Percentiles rank a stretch among this genome's conserved stretches.
Conservation (phyloP, 1,284 basidiomycete species). For the Neonothopanus nambi region DNA sequence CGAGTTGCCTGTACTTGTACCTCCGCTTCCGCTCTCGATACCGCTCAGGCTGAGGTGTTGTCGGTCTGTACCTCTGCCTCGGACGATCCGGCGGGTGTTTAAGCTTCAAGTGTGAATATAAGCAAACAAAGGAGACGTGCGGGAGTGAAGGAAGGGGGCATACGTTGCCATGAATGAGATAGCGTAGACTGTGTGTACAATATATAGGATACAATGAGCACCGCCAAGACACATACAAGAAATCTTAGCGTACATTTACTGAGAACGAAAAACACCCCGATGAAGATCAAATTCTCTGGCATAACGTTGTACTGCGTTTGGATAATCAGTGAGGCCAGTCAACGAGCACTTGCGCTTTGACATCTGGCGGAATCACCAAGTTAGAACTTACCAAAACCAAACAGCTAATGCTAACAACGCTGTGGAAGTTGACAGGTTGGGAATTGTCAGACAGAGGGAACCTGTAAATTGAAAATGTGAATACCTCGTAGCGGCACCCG, state of each 20-base stretch:
- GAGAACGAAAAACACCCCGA: constrained; percentile 59
- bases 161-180: constrained; percentile 71
- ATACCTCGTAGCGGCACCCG: constrained; percentile 61
- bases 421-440: constrained; percentile 24
- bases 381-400: constrained; percentile 49
- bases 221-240: neutral
- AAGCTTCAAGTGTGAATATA: constrained; percentile 32
- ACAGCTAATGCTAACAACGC: constrained; percentile 57
- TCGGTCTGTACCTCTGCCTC: constrained; percentile 45
- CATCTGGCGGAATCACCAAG: no score
- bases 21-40: no score
- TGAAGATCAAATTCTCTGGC: constrained; percentile 57
- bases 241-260: constrained; percentile 52
- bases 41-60: constrained; percentile 21
- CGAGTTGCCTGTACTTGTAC: no score
- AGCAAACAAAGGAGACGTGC: constrained; percentile 8
- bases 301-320: constrained; percentile 54
- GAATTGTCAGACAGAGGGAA: no score
- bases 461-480: neutral
- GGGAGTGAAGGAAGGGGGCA: constrained; percentile 22
- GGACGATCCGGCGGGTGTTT: constrained; percentile 49
- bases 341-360: neutral
- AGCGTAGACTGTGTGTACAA: constrained; percentile 52
- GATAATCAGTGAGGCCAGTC: constrained; percentile 4
- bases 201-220: no score